Conservation (phyloP, 78 protist species). For the Goniomonas avonlea region DNA sequence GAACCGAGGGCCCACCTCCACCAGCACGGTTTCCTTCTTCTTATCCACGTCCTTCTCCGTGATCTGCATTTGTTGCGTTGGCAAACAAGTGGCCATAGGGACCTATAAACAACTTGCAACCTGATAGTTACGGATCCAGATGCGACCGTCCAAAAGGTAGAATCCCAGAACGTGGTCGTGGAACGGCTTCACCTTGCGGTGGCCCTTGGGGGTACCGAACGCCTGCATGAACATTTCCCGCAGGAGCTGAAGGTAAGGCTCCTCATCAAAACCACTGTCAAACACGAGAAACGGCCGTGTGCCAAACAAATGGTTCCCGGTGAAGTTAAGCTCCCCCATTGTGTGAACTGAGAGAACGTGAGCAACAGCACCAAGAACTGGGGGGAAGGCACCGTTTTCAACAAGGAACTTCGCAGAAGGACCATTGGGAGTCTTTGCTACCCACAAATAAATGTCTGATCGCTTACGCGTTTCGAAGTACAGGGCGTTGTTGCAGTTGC, state of each 20-base stretch:
- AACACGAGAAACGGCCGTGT: slow-evolving; percentile 70
- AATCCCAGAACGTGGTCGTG: slow-evolving; percentile 85
- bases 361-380: background rate
- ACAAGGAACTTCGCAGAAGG: slow-evolving; percentile 83
- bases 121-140: slow-evolving; percentile 92
- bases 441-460: slow-evolving; percentile 44
- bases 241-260: slow-evolving; percentile 54
- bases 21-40: slow-evolving; percentile 35
- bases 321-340: slow-evolving; percentile 78
- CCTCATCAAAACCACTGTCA: slow-evolving; percentile 45
- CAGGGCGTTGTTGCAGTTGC: slow-evolving; percentile 58
- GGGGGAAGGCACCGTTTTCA: slow-evolving; percentile 48
- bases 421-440: slow-evolving; percentile 24
- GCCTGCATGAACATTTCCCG: slow-evolving; percentile 66
- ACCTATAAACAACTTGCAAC: background rate
- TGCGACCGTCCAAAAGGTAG: slow-evolving; percentile 63
- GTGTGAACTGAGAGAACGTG: slow-evolving; percentile 59
- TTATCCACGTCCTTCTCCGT: slow-evolving; percentile 2
- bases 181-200: slow-evolving; percentile 86
- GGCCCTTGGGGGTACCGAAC: slow-evolving; percentile 77
- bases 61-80: background rate
- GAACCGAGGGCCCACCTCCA: slow-evolving; percentile 93
- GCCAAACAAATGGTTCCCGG: slow-evolving; percentile 91
- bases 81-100: too few species aligned
- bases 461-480: slow-evolving; percentile 72